Evolutionary conservation across 1,284 basidiomycete genomes (phyloP).

Genomic region (Boletellus sp.): DNA sequence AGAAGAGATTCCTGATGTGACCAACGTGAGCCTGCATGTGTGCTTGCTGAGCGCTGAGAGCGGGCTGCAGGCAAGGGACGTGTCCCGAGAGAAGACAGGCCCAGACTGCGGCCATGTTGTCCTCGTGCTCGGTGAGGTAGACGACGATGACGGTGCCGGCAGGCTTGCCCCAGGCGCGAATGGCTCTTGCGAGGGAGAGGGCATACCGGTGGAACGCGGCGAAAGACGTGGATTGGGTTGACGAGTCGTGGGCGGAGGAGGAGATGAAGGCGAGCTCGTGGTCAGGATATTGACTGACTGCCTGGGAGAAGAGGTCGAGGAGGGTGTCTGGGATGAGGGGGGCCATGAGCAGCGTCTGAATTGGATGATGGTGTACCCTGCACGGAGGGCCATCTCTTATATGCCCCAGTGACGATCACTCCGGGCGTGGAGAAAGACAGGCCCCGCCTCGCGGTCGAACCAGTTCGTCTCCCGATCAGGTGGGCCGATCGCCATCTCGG

Average conservation of each 20-base stretch:
- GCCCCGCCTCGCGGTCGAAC: not conserved
- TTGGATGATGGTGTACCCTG: not conserved
- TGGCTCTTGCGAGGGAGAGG: slow-evolving; percentile 20
- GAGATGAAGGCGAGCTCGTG: slow-evolving; percentile 28
- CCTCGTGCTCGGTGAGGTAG: slow-evolving; percentile 29
- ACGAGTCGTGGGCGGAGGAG: slow-evolving; percentile 27
- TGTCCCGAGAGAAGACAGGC: slow-evolving; percentile 26
- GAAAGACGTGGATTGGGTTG: slow-evolving; percentile 24
- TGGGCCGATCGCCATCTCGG: too few species aligned
- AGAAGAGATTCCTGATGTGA: slow-evolving; percentile 20
- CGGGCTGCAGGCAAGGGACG: slow-evolving; percentile 27
- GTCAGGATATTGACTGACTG: not conserved
- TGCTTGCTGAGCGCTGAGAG: slow-evolving; percentile 25
- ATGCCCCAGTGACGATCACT: not conserved
- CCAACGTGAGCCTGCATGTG: slow-evolving; percentile 25
- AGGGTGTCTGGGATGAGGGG: slow-evolving; percentile 16
- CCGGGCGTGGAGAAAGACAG: not conserved
- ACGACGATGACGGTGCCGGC: slow-evolving; percentile 22
- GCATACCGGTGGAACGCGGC: slow-evolving; percentile 18
- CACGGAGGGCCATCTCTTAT: not conserved
- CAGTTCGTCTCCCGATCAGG: not conserved
- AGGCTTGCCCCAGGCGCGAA: slow-evolving; percentile 20
- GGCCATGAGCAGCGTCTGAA: slow-evolving; percentile 12
- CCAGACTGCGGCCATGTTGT: slow-evolving; percentile 29
- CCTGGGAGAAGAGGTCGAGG: not conserved